Base-by-base conservation (phyloP, 495 filamentous ascomycete genomes). In the Aspergillus hancockii region DNA sequence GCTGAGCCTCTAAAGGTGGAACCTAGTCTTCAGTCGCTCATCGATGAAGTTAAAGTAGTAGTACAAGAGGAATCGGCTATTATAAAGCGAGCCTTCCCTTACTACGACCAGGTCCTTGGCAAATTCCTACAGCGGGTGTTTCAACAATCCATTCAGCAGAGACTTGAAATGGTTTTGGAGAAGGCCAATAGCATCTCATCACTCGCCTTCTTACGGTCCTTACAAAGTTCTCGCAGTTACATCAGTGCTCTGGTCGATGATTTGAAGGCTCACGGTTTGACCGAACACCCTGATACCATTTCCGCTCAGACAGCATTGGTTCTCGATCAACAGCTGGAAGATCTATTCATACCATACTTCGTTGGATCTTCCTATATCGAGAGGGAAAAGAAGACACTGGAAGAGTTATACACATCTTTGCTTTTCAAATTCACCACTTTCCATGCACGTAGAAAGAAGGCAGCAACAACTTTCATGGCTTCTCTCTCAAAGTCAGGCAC, bases 41-140 rank as follows among this genome's bases (percentile, higher is more conserved):
- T 98, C 23, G 93, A 96, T 68, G 95, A 98, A 71, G 92, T 98
- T 57, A 90, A 88, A 70, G 86, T 97, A 19, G 90, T 97, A n/a
- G 90, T 97, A 67, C 93, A 98, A 69, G 92, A 96, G 58, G 95
- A 98, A 65, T 97, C 93, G 10, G 88, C 89, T 61, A 96, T 96
- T 67, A 97, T 99, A 63, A 93, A 91, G 67, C 83, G 91, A 28
- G 95, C 93, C 5, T 99, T 99, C 68, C 92, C 95, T 1, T 98
- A 91, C 72, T 90, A 96, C 63, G 95, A 99, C 49, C 90, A 93
- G 54, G 95, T 99, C 6, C 76, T 99, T 46, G 84, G 85, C 38
- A 91, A 90, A 59, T 99, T 99, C 63, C 75, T 98, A 28, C 95
- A 98, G 71, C 84, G 95, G 32, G 87, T 99, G 7, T 99, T 98